phyloP scores from a whole-genome alignment of 2,329 filamentous ascomycete species.

The Ceratocystis cubensis region DNA sequence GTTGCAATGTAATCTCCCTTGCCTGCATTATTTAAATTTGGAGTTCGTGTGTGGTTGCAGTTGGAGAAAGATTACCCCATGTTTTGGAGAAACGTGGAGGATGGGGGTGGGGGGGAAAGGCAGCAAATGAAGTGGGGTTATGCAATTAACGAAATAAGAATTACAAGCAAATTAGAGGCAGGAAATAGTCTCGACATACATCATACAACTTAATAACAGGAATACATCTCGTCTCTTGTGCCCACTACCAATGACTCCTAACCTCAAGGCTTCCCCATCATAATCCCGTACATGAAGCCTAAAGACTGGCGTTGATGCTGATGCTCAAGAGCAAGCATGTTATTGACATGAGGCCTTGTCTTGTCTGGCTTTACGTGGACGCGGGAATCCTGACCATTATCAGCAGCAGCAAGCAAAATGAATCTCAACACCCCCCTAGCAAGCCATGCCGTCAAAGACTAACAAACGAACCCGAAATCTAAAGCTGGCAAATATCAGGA shows the following conservation, averaged over 20 bases:
- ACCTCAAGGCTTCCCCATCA: not conserved
- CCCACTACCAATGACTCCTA: not conserved
- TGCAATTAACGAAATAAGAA: not conserved
- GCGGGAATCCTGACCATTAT: not conserved
- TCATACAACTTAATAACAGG: not conserved
- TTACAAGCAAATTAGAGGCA: not conserved
- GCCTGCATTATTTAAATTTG: not conserved
- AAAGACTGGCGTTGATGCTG: not conserved
- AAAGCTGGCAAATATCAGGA: not conserved
- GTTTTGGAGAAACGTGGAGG: not conserved
- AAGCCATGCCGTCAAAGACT: not conserved
- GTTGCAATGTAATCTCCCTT: not conserved
- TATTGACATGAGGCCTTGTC: not conserved
- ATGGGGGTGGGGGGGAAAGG: not conserved
- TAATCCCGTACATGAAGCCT: not conserved
- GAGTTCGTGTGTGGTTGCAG: not conserved
- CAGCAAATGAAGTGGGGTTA: not conserved
- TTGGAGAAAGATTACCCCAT: not conserved
- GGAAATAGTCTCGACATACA: not conserved
- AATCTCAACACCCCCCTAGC: not conserved
- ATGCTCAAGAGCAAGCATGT: constrained; percentile 2
- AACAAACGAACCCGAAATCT: not conserved
- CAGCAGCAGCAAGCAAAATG: too few relatives aligned
- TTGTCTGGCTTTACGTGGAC: not conserved
- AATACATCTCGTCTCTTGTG: not conserved